Conservation (phyloP, 306 rosid genomes). For the Glycine latifolia region DNA sequence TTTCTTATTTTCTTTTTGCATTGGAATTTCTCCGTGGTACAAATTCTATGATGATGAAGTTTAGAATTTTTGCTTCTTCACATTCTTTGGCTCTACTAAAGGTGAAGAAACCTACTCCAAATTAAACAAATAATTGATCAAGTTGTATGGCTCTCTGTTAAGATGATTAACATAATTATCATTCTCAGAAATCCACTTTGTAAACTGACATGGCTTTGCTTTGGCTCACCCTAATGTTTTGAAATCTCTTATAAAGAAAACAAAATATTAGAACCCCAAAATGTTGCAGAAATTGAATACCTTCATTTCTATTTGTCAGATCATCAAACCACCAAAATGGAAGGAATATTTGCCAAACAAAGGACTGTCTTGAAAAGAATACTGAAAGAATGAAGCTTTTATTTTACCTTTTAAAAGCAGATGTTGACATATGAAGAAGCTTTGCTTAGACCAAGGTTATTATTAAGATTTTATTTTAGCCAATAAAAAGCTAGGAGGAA, state of each 20-base stretch:
- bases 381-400: not conserved
- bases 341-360: not conserved
- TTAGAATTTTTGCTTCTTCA: not conserved
- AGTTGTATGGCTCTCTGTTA: not conserved
- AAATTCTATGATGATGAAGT: not conserved
- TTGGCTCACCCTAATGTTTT: not conserved
- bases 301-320: not conserved
- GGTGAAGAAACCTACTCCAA: not conserved
- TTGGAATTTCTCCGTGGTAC: not conserved
- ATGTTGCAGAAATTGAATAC: not conserved
- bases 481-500: not conserved
- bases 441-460: not conserved
- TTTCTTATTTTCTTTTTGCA: not conserved
- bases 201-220: not conserved
- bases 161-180: too few relatives aligned
- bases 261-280: not conserved
- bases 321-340: not conserved
- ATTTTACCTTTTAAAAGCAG: not conserved
- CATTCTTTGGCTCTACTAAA: not conserved
- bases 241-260: not conserved
- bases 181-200: not conserved
- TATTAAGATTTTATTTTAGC: conserved; percentile 5
- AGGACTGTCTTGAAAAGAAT: not conserved
- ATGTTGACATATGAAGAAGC: not conserved
- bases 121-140: not conserved